Percentiles rank a stretch among this genome's conserved stretches.
Evolutionary conservation across 1,284 basidiomycete species (phyloP).

Genomic region (Heterobasidion occidentale): DNA sequence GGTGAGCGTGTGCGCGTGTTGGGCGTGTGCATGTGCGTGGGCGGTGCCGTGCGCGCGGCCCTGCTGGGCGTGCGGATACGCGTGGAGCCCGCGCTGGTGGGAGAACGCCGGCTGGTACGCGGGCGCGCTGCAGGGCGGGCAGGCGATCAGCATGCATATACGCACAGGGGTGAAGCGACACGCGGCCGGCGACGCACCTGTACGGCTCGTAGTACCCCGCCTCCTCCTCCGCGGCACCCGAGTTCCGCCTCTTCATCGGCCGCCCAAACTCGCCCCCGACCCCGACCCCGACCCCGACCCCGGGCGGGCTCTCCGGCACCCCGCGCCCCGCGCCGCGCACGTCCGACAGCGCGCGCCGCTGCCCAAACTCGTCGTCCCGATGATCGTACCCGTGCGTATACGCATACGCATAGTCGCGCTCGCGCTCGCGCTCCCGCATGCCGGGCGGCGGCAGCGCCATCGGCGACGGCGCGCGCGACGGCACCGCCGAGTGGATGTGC

Average conservation of each 20-base stretch:
- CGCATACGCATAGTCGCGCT: too few relatives aligned
- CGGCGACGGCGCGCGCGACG: constrained; percentile 61
- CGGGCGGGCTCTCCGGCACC: constrained; percentile 5
- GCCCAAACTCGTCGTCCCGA: constrained; percentile 14
- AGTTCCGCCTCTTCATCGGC: constrained; percentile 4
- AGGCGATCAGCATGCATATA: not conserved
- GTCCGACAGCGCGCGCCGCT: constrained; percentile 23
- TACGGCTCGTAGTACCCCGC: constrained; percentile 7
- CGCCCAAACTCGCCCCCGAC: not conserved
- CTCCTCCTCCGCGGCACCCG: constrained; percentile 6
- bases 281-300: too few relatives aligned
- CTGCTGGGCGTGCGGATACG: constrained; percentile 22
- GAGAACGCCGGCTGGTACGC: constrained; percentile 11
- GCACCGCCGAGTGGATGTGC: constrained; percentile 59
- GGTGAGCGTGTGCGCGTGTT: too few relatives aligned
- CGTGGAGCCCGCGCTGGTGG: constrained; percentile 7
- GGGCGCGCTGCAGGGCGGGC: constrained; percentile 7
- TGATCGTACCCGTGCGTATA: too few relatives aligned
- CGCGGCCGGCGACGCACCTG: constrained; percentile 6
- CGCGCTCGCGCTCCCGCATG: constrained; percentile 4
- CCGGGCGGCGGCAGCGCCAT: constrained; percentile 50
- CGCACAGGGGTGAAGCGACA: not conserved
- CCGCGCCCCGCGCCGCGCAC: constrained; percentile 5
- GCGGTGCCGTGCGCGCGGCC: constrained; percentile 20
- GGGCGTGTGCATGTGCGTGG: too few relatives aligned